A percentile compares a stretch with the other conserved stretches of the same genome.
Evolutionary conservation across 805 yeast genomes (phyloP).

Genomic region (Metschnikowia picachoensis): DNA sequence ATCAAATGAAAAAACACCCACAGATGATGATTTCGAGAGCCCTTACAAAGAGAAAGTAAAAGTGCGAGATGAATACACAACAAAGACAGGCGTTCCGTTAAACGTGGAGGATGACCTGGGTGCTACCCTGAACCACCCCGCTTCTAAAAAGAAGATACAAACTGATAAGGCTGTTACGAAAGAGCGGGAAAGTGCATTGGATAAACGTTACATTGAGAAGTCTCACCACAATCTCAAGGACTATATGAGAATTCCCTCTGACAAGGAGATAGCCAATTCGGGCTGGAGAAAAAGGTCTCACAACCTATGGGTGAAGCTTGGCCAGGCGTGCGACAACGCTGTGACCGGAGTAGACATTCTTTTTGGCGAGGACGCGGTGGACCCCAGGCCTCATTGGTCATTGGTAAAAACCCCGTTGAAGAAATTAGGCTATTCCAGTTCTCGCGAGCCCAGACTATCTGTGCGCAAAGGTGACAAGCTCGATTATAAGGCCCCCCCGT

Average conservation of each 20-base stretch:
- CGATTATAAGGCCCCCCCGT: conserved; percentile 25
- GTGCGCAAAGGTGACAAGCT: conserved; percentile 33
- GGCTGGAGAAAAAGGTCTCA: conserved; percentile 47
- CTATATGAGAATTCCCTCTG: conserved; percentile 29
- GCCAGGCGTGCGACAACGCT: conserved; percentile 34
- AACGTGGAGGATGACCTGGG: background rate
- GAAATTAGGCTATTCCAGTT: conserved; percentile 20
- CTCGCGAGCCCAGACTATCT: conserved; percentile 26
- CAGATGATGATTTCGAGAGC: background rate
- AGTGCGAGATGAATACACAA: conserved; percentile 6
- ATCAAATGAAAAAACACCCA: background rate
- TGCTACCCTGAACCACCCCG: background rate
- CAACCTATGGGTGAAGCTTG: conserved; percentile 63
- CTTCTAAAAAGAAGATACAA: background rate
- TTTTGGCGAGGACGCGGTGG: conserved; percentile 69
- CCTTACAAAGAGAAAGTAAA: conserved; percentile 2
- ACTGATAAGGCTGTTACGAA: background rate
- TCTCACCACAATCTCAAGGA: conserved; percentile 20
- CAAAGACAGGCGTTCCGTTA: background rate
- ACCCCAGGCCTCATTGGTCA: conserved; percentile 74
- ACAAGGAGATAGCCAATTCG: conserved; percentile 29
- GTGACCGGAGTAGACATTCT: conserved; percentile 63
- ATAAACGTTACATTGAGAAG: conserved; percentile 16
- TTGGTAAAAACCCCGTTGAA: conserved; percentile 26
- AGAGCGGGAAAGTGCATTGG: background rate